Evolutionary conservation across 768 basidiomycete species (phyloP).

Genomic region (Lactarius evosmus): DNA sequence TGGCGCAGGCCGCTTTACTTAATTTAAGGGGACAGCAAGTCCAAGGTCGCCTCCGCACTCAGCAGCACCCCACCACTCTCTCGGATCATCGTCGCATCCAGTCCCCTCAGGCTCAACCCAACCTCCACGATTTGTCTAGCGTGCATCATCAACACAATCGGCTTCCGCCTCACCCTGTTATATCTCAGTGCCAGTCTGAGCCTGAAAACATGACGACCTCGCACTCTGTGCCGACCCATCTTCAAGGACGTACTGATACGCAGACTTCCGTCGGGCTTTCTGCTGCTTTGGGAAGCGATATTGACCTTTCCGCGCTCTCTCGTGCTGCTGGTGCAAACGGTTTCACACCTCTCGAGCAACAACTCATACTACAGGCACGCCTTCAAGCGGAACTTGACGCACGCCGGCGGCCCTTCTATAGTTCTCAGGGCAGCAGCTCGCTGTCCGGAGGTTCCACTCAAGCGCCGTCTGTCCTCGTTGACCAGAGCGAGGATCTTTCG

Average conservation of each 20-base stretch:
- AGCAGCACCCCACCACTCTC: slow-evolving; percentile 21
- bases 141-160: slow-evolving; percentile 12
- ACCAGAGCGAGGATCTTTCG: slow-evolving; percentile 16
- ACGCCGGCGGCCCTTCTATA: slow-evolving; percentile 20
- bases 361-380: slow-evolving; percentile 28
- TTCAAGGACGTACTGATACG: slow-evolving; percentile 13
- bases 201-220: slow-evolving; percentile 8
- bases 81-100: slow-evolving; percentile 30
- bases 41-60: slow-evolving; percentile 31
- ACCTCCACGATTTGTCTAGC: slow-evolving; percentile 3
- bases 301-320: slow-evolving; percentile 25
- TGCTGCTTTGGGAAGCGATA: slow-evolving; percentile 22
- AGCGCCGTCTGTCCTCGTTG: slow-evolving; percentile 5
- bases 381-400: slow-evolving; percentile 26
- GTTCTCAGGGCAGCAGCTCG: slow-evolving; percentile 12
- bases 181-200: slow-evolving; percentile 16
- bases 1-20: slow-evolving; percentile 73
- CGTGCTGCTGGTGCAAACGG: slow-evolving; percentile 23
- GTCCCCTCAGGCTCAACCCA: slow-evolving; percentile 12
- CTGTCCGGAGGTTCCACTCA: slow-evolving; percentile 8
- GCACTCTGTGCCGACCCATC: slow-evolving; percentile 16
- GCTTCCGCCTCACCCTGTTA: slow-evolving; percentile 28
- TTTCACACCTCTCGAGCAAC: slow-evolving; percentile 28
- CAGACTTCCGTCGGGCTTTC: slow-evolving; percentile 3
- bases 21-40: slow-evolving; percentile 68